Percentiles rank a stretch among this genome's conserved stretches.
phyloP scores from a whole-genome alignment of 2,329 filamentous ascomycete species.

The Pyrenochaeta sp. region DNA sequence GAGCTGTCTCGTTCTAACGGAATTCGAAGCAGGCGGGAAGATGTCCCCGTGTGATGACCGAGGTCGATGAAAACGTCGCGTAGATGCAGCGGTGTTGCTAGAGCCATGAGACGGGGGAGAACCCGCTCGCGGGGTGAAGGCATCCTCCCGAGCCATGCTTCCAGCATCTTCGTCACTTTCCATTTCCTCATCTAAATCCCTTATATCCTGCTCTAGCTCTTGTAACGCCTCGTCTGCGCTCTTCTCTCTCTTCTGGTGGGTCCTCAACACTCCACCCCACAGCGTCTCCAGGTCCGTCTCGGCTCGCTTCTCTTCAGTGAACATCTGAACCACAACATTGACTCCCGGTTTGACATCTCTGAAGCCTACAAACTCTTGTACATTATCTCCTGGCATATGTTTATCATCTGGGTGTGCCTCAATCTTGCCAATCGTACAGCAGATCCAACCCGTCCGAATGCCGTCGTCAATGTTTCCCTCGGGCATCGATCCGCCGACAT shows the following conservation, averaged over 20 bases:
- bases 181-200: constrained; percentile 30
- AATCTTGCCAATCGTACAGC: constrained; percentile 83
- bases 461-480: constrained; percentile 78
- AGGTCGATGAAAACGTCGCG: constrained; percentile 26
- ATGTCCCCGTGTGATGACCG: constrained; percentile 33
- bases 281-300: constrained; percentile 73
- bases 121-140: not conserved
- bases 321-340: constrained; percentile 74
- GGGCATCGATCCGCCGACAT: constrained; percentile 62
- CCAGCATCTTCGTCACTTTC: constrained; percentile 9
- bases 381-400: constrained; percentile 37
- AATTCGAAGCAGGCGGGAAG: constrained; percentile 32
- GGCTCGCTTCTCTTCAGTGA: constrained; percentile 73
- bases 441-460: constrained; percentile 94
- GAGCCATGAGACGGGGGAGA: constrained; percentile 1
- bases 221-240: constrained; percentile 38
- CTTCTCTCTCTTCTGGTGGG: constrained; percentile 50
- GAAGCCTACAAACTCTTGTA: constrained; percentile 77
- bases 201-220: constrained; percentile 29
- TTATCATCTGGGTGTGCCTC: constrained; percentile 60
- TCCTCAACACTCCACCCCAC: constrained; percentile 62
- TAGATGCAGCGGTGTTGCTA: constrained; percentile 6
- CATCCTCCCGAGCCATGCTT: no score
- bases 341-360: constrained; percentile 66
- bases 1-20: constrained; percentile 23